Percentiles rank a stretch among this genome's conserved stretches.
phyloP scores from a whole-genome alignment of 768 basidiomycete genomes.

The Leccinum variicolor region DNA sequence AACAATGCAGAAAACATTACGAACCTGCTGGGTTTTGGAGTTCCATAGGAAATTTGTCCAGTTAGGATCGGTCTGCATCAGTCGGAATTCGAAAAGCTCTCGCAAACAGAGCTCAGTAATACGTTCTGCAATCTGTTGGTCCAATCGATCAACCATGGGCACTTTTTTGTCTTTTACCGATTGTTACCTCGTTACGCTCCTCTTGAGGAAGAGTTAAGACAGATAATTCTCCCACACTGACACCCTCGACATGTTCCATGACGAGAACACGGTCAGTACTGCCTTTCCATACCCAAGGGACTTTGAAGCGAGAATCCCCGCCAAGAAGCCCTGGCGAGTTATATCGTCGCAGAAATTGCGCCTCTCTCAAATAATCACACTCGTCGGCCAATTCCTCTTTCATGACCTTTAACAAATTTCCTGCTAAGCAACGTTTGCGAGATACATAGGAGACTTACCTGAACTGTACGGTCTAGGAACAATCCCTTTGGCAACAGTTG shows the following conservation, averaged over 20 bases:
- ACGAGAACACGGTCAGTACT: conserved; percentile 83
- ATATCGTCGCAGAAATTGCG: conserved; percentile 63
- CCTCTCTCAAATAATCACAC: conserved; percentile 88
- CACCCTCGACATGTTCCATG: conserved; percentile 82
- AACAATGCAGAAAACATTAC: neutral
- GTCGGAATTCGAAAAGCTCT: conserved; percentile 85
- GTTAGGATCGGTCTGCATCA: conserved; percentile 99
- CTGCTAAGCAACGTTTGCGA: neutral
- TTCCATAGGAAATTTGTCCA: conserved; percentile 98
- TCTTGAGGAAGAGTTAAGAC: conserved; percentile 54
- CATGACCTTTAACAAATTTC: conserved; percentile 59
- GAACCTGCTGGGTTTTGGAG: conserved; percentile 54
- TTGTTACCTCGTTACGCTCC: conserved; percentile 72
- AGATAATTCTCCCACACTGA: conserved; percentile 69
- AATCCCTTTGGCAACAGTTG: conserved; percentile 82
- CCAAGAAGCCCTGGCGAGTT: conserved; percentile 48
- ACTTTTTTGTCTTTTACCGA: neutral
- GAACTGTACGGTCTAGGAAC: conserved; percentile 84
- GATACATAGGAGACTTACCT: conserved; percentile 38
- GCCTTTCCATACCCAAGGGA: conserved; percentile 84
- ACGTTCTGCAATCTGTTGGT: conserved; percentile 70
- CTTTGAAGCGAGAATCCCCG: conserved; percentile 64
- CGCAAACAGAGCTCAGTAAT: conserved; percentile 84
- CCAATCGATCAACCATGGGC: neutral
- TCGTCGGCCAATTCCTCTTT: conserved; percentile 88